Conservation (phyloP, 306 rosid genomes). For the Dalbergia oliveri region DNA sequence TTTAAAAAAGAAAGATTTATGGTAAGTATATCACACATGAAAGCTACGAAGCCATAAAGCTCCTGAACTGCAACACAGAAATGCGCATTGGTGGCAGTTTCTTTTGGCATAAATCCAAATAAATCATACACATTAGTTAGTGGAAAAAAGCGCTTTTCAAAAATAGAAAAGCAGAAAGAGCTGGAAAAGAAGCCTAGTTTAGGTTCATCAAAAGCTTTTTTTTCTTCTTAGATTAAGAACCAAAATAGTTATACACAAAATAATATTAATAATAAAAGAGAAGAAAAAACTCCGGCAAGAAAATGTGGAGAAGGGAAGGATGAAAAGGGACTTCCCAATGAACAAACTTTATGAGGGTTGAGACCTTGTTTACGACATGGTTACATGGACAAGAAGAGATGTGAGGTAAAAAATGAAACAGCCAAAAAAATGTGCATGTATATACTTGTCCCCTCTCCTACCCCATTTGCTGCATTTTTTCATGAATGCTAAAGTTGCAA, state of each 20-base stretch:
- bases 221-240: not conserved
- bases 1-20: conserved; percentile 6
- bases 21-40: conserved; percentile 33
- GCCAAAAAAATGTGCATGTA: not conserved
- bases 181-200: conserved; percentile 56
- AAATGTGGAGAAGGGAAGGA: conserved; percentile 36
- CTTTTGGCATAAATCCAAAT: conserved; percentile 28
- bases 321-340: conserved; percentile 1
- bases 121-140: conserved; percentile 15
- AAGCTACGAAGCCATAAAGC: conserved; percentile 62
- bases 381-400: not conserved
- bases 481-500: not conserved
- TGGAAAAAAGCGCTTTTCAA: conserved; percentile 37
- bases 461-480: not conserved
- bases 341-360: not conserved
- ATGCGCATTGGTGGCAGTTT: conserved; percentile 40
- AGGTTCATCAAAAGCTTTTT: not conserved
- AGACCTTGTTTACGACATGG: not conserved
- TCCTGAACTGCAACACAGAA: conserved; percentile 47
- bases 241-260: not conserved
- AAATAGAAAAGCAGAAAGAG: conserved; percentile 43
- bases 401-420: not conserved
- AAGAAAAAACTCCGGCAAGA: conserved; percentile 14
- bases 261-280: not conserved
- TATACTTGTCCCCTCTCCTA: not conserved